Base-by-base conservation (phyloP, 257 asterid species). In the Solanum chaucha region DNA sequence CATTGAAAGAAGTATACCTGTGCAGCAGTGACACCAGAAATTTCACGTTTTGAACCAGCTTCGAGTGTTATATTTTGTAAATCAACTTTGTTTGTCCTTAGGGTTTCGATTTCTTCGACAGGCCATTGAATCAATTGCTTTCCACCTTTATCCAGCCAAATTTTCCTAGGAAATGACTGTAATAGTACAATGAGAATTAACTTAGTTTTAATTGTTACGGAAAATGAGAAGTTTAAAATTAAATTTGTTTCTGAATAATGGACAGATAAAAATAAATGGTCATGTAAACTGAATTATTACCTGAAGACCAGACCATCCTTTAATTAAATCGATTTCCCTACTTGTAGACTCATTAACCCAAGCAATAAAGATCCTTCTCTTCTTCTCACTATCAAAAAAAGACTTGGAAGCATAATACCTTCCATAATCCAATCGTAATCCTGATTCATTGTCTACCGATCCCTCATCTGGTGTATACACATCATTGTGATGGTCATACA, bases 341-440 rank as follows among this genome's bases (percentile, higher is more conserved):
- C 86, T 84, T 0, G 92, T 82, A 3, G 93, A 89, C 84, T 92
- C 95, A 20, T 88, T 88, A 7, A 89, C 82, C 94, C 93, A 92
- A 24, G 91, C 92, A 92, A 91, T 88, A 24, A 92, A 48, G 32
- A 91, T 86, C 24, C 95, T 90, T 34, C 93, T 86, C 15, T 87
- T 87, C 75, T 86, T 89, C 10, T 36, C 19, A 30, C 91, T 82
- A 35, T 92, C 93, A 20, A 82, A 91, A 19, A 92, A 78, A 2
- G 65, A 78, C 1, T 78, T 78, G 1, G 84, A 8, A 78, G 84
- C 84, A 44, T 44, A 78, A 13, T 13, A 41, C 15, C 64, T 78
- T 44, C 84, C 84, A 44, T 78, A 78, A 78, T 78, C 84, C 15
- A 78, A 14, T 10, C 84, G 30, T 44, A 78, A 78, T 44, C 84